Conservation (phyloP, 345 rosid genomes). For the rapeseed (Brassica napus) region DNA sequence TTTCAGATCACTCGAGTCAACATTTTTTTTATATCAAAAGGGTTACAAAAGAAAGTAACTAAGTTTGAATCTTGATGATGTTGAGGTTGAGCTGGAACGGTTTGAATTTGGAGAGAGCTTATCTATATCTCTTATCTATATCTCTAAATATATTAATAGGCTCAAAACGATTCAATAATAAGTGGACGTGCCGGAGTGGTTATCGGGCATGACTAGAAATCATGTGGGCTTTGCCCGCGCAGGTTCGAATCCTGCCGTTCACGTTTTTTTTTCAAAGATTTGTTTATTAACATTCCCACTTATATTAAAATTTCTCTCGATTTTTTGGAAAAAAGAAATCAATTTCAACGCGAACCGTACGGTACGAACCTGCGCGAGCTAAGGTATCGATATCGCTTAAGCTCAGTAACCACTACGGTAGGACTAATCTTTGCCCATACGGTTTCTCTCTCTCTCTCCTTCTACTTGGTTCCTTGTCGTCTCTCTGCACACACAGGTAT, state of each 20-base stretch:
- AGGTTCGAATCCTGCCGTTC: constrained; percentile 80
- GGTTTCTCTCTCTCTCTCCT: too few relatives aligned
- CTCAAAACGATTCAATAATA: background rate
- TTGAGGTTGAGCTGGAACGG: constrained; percentile 3
- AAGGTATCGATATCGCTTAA: too few relatives aligned
- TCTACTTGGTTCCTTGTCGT: constrained; percentile 22
- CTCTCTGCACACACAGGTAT: constrained; percentile 11
- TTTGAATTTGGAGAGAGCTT: too few relatives aligned
- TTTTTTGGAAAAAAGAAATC: too few relatives aligned
- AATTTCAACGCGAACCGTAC: too few relatives aligned
- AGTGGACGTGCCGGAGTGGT: constrained; percentile 46
- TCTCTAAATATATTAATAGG: too few relatives aligned
- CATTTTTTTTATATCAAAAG: background rate
- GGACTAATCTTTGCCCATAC: too few relatives aligned
- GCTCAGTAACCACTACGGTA: too few relatives aligned
- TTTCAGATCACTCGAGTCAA: background rate
- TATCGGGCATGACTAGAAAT: constrained; percentile 75
- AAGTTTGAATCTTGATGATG: constrained; percentile 24
- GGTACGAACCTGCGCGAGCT: too few relatives aligned
- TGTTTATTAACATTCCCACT: too few relatives aligned
- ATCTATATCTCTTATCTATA: too few relatives aligned
- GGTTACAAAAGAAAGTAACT: background rate
- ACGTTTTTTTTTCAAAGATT: background rate
- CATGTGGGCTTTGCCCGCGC: constrained; percentile 50
- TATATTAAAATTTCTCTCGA: too few relatives aligned